Conservation (phyloP, 2,329 filamentous ascomycete genomes). For the Fusarium coffeatum region DNA sequence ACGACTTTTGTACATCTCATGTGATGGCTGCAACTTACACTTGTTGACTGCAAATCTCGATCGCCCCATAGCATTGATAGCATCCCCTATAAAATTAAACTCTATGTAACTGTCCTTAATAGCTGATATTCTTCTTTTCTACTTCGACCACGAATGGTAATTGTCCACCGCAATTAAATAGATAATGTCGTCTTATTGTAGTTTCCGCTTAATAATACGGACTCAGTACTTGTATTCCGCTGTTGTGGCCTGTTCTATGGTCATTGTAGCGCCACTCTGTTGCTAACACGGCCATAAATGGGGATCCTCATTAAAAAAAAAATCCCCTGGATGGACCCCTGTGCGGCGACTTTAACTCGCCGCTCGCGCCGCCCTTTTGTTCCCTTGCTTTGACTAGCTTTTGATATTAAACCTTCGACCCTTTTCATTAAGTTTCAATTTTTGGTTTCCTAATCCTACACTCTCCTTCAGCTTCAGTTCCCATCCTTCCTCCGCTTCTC, state of each 20-base stretch:
- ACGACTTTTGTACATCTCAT: neutral
- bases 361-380: slow-evolving; percentile 35
- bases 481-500: neutral
- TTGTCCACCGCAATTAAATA: slow-evolving; percentile 25
- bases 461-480: slow-evolving; percentile 17
- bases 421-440: slow-evolving; percentile 20
- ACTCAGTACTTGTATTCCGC: slow-evolving; percentile 18
- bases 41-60: slow-evolving; percentile 8
- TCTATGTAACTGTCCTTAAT: neutral
- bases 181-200: slow-evolving; percentile 14
- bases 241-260: slow-evolving; percentile 44
- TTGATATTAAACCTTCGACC: slow-evolving; percentile 32
- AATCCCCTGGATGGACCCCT: slow-evolving; percentile 44
- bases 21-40: neutral
- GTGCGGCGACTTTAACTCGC: slow-evolving; percentile 30
- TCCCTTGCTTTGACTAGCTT: slow-evolving; percentile 8
- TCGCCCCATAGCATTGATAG: neutral
- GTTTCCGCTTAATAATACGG: slow-evolving; percentile 32
- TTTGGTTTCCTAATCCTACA: slow-evolving; percentile 7
- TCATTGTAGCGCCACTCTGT: slow-evolving; percentile 47
- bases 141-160: slow-evolving; percentile 1
- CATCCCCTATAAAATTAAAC: slow-evolving; percentile 6
- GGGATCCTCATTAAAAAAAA: slow-evolving; percentile 50
- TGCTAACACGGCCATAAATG: slow-evolving; percentile 41
- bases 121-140: neutral